phyloP scores from a whole-genome alignment of 768 basidiomycete species.

The Mrakia gelida region DNA sequence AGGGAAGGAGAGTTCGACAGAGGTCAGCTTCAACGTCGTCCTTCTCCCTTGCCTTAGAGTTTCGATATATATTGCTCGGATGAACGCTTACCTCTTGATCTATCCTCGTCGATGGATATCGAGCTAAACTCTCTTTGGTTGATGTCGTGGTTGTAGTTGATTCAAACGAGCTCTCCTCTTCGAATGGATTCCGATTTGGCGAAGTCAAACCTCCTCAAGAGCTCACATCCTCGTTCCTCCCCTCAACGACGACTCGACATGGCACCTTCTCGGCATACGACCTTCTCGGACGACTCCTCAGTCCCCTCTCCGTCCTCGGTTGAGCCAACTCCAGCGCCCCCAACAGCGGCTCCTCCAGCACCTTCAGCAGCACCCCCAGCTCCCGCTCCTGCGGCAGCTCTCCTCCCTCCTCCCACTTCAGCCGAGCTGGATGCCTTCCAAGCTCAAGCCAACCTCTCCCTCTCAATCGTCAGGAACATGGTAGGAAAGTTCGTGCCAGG shows the following conservation, averaged over 20 bases:
- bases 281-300: neutral
- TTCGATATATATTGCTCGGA: too few relatives aligned
- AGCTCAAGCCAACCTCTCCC: slow-evolving; percentile 25
- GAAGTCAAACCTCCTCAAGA: neutral
- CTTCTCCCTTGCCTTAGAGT: too few relatives aligned
- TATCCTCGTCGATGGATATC: too few relatives aligned
- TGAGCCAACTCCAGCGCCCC: neutral
- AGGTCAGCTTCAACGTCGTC: too few relatives aligned
- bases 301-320: neutral
- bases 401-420: slow-evolving; percentile 16
- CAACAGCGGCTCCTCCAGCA: neutral
- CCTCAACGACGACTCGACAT: neutral
- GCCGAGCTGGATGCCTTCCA: slow-evolving; percentile 29
- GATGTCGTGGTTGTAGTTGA: too few relatives aligned
- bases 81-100: too few relatives aligned
- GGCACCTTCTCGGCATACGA: neutral
- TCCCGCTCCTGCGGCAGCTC: neutral
- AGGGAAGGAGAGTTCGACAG: too few relatives aligned
- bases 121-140: too few relatives aligned
- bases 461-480: slow-evolving; percentile 22
- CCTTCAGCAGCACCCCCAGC: neutral
- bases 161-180: too few relatives aligned
- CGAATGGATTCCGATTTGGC: too few relatives aligned
- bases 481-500: slow-evolving; percentile 22
- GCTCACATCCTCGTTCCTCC: neutral